Conservation (phyloP, 2,329 filamentous ascomycete genomes). For the Ophiognomonia clavigignenti-juglandacearum region DNA sequence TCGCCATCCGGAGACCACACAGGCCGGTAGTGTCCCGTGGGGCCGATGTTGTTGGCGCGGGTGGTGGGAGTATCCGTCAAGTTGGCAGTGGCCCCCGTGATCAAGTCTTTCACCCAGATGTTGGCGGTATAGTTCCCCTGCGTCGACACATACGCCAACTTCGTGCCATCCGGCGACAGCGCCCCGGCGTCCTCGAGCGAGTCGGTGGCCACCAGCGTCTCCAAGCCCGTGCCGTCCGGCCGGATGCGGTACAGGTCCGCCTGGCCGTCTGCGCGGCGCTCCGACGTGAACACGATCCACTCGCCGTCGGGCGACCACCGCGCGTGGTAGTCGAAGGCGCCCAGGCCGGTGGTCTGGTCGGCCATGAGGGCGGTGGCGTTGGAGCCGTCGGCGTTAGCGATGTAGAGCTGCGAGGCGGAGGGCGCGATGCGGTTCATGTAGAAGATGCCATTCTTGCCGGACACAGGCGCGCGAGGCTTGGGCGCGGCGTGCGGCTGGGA, state of each 20-base stretch:
- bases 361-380: slow-evolving; percentile 29
- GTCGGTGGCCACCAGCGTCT: slow-evolving; percentile 28
- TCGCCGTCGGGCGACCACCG: slow-evolving; percentile 32
- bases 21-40: slow-evolving; percentile 33
- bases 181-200: slow-evolving; percentile 32
- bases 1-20: slow-evolving; percentile 35
- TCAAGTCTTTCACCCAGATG: slow-evolving; percentile 34
- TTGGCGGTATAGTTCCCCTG: slow-evolving; percentile 30
- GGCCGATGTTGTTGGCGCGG: slow-evolving; percentile 14
- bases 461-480: neutral
- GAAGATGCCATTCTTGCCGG: slow-evolving; percentile 12
- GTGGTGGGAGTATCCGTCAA: slow-evolving; percentile 29
- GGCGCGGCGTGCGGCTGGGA: neutral
- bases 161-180: slow-evolving; percentile 32
- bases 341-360: slow-evolving; percentile 20
- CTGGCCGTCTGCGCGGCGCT: slow-evolving; percentile 33
- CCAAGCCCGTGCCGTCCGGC: slow-evolving; percentile 29
- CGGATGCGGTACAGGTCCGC: slow-evolving; percentile 34
- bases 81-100: slow-evolving; percentile 26
- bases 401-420: slow-evolving; percentile 17
- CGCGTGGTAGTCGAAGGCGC: slow-evolving; percentile 34
- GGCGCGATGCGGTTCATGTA: slow-evolving; percentile 20
- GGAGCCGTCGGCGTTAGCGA: slow-evolving; percentile 34
- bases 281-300: slow-evolving; percentile 35
- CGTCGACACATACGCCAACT: slow-evolving; percentile 35